phyloP scores from a whole-genome alignment of 225 moss, liverwort and hornwort genomes.

The Sphagnum tenellum region DNA sequence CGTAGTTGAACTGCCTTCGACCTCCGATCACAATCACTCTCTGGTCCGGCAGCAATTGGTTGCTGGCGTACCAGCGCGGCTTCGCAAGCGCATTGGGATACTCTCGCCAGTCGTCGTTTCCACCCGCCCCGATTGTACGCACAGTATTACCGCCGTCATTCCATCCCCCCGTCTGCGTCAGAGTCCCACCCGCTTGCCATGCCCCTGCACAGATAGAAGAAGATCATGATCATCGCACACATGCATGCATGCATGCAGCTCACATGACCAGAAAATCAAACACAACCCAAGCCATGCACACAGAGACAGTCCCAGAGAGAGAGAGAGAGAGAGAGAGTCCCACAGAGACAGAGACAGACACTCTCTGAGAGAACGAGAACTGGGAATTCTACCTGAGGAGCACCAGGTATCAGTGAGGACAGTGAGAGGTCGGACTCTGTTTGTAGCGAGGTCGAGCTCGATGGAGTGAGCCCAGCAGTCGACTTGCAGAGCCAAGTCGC shows the following conservation, averaged over 20 bases:
- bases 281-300: too few relatives aligned
- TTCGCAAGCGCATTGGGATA: constrained; percentile 11
- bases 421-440: constrained; percentile 31
- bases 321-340: too few relatives aligned
- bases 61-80: constrained; percentile 38
- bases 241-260: too few relatives aligned
- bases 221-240: too few relatives aligned
- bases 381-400: constrained; percentile 28
- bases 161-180: constrained; percentile 66
- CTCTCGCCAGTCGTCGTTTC: constrained; percentile 46
- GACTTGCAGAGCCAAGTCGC: constrained; percentile 32
- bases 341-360: too few relatives aligned
- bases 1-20: constrained; percentile 30
- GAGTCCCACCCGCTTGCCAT: constrained; percentile 31
- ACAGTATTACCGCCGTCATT: constrained; percentile 40
- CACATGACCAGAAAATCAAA: too few relatives aligned
- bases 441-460: constrained; percentile 21
- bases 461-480: constrained; percentile 71
- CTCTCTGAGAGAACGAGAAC: too few relatives aligned
- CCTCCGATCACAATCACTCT: constrained; percentile 46
- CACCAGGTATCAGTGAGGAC: constrained; percentile 55
- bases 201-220: background rate
- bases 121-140: constrained; percentile 32
- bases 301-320: too few relatives aligned
- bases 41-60: constrained; percentile 45